Base-by-base conservation (phyloP, 2,329 filamentous ascomycete species). In the Botrytis medusae region DNA sequence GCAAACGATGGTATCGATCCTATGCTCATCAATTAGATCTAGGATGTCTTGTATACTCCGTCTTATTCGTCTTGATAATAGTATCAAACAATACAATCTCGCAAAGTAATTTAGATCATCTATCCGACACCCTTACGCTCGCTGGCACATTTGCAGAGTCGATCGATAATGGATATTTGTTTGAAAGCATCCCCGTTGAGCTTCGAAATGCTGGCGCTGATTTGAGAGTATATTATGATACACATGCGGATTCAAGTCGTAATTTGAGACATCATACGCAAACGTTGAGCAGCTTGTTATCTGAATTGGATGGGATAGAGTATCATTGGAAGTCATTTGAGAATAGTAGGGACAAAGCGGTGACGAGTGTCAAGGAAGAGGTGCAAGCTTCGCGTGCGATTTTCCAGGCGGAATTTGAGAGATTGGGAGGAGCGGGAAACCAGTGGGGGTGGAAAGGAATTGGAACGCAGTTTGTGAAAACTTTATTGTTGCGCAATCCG, bases 1-100 rank as follows among this genome's bases (percentile, higher is more conserved):
- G 1, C 25, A n/a, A 9, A n/a, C 37, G 9, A 42, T 57, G 48
- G 34, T 32, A 42, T 18, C 8, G 22, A 1, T 18, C 18, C 29
- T 0, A 57, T 25, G 1, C 3, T 20, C 4, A 1, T 18, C 20
- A 57, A 18, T 10, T 54, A 9, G 2, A 22, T 2, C 1, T 8
- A 1, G 9, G 18, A 12, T n/a, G 1, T 16, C 18, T 57, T n/a
- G 5, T 29, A 1, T 68, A 57, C 2, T 9, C 4, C 6, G 0
- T 9, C 18, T 14, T 57, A 1, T 57, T 68, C n/a, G 22, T 42
- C 3, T 4, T 68, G 5, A 32, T 57, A 6, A 5, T 48, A 22
- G 22, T 5, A 22, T 34, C 54, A 2, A 16, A 25, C 8, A 18
- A 0, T 1, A 40, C 14, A 4, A 14, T 8, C 2, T 29, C 25